Conservation (phyloP, 2,329 filamentous ascomycete species). For the Ascochyta viciae-villosae region DNA sequence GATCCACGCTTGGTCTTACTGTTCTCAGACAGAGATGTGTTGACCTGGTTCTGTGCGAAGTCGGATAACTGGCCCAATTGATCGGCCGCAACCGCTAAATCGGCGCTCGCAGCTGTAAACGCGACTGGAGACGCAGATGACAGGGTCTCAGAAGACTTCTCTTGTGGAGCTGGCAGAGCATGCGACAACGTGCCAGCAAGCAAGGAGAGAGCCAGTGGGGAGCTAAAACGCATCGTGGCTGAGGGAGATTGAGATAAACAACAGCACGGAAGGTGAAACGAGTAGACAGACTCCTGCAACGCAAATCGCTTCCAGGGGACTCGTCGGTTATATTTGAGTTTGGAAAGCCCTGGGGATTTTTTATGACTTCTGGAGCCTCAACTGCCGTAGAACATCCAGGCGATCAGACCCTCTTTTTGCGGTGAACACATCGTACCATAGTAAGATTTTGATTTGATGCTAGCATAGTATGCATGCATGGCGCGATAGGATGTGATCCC, state of each 20-base stretch:
- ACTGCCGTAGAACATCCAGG: not conserved
- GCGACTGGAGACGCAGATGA: conserved; percentile 15
- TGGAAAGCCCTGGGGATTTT: not conserved
- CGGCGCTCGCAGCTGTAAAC: conserved; percentile 25
- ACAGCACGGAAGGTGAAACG: conserved; percentile 1
- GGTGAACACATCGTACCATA: too few relatives aligned
- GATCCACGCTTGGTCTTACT: conserved; percentile 28
- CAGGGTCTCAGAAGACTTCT: conserved; percentile 11
- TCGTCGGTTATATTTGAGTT: conserved; percentile 8
- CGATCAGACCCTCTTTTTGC: too few relatives aligned
- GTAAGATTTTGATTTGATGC: conserved; percentile 5
- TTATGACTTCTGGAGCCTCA: not conserved
- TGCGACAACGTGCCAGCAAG: conserved; percentile 31
- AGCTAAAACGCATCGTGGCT: conserved; percentile 37
- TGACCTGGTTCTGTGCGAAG: conserved; percentile 29
- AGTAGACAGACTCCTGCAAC: conserved; percentile 5
- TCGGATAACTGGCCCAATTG: conserved; percentile 33
- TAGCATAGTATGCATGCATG: not conserved
- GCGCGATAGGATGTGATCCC: not conserved
- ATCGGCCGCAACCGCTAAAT: conserved; percentile 31
- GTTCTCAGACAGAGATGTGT: conserved; percentile 21
- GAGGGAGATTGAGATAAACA: conserved; percentile 1
- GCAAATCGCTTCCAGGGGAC: not conserved
- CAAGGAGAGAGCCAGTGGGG: conserved; percentile 31
- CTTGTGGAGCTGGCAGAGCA: conserved; percentile 34